These are phyloP conservation scores for Trametes gibbosa DNA, from an alignment of 768 basidiomycete genomes.

Conservation along the genomic window DNA sequence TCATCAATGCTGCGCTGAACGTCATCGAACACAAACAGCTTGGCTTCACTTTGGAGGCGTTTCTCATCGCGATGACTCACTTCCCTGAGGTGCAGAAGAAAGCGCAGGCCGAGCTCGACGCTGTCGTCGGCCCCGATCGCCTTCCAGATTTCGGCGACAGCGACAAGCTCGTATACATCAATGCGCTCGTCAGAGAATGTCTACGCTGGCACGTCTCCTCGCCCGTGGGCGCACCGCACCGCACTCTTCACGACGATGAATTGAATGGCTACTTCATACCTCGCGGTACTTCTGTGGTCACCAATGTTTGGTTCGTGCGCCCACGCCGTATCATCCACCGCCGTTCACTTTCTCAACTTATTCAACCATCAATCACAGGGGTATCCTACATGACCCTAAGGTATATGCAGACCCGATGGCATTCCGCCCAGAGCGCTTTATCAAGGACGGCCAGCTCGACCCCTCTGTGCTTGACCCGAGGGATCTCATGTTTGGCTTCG, in stretches of 20 bases:
- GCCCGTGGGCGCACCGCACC: conserved; percentile 28
- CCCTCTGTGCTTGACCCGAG: not conserved
- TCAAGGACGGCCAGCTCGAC: conserved; percentile 3
- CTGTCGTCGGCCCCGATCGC: conserved; percentile 20
- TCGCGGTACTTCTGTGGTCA: conserved; percentile 20
- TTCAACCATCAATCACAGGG: too few relatives aligned
- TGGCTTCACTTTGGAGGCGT: conserved; percentile 24
- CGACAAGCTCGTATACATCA: conserved; percentile 21
- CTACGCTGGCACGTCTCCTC: conserved; percentile 34
- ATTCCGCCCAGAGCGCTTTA: conserved; percentile 12
- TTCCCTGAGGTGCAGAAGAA: conserved; percentile 28
- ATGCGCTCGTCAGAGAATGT: conserved; percentile 24
- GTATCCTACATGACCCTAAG: conserved; percentile 6
- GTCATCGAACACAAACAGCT: conserved; percentile 12
- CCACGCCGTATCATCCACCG: not conserved
- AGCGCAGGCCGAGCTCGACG: conserved; percentile 31
- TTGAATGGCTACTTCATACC: conserved; percentile 27
- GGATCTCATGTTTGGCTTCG: conserved; percentile 11
- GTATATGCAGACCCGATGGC: conserved; percentile 3
- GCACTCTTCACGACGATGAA: conserved; percentile 20
- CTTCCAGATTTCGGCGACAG: conserved; percentile 23
- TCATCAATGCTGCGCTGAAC: too few relatives aligned
- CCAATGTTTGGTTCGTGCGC: conserved; percentile 28
- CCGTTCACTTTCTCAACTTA: not conserved
- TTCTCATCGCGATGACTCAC: conserved; percentile 35